Percentiles rank a stretch among this genome's conserved stretches.
These are phyloP conservation scores for Gossypium arboreum DNA, from an alignment of 345 rosid genomes.

Conservation along the genomic window DNA sequence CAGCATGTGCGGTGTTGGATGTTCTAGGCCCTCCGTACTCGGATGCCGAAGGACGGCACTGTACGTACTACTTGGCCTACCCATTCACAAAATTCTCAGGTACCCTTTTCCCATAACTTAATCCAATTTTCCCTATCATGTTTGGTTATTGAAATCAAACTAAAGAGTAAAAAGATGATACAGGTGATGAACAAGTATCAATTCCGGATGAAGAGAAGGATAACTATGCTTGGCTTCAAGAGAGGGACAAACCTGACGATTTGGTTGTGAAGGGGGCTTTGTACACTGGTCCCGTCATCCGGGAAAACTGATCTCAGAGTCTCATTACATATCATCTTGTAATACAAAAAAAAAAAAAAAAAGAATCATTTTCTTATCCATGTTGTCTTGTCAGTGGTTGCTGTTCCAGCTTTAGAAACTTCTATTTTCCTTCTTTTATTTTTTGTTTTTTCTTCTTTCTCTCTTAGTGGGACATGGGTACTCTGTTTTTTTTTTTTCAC, in stretches of 20 bases:
- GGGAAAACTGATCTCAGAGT: slow-evolving; percentile 29
- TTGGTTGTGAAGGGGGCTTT: slow-evolving; percentile 39
- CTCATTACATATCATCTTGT: neutral
- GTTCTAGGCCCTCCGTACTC: slow-evolving; percentile 91
- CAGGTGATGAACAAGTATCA: slow-evolving; percentile 39
- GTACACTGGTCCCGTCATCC: slow-evolving; percentile 56
- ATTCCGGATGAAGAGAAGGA: slow-evolving; percentile 49
- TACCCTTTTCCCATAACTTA: slow-evolving; percentile 18
- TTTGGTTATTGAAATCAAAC: neutral
- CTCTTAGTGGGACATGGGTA: slow-evolving; percentile 10
- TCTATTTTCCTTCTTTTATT: neutral
- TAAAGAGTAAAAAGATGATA: neutral
- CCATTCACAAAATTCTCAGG: slow-evolving; percentile 54
- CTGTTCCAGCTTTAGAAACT: slow-evolving; percentile 14
- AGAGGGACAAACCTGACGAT: slow-evolving; percentile 57
- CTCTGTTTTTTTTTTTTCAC: slow-evolving; percentile 6
- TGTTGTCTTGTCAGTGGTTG: slow-evolving; percentile 3
- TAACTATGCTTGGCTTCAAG: slow-evolving; percentile 69
- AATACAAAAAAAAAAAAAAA: neutral
- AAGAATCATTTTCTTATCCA: neutral
- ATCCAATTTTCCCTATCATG: neutral
- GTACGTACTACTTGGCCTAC: slow-evolving; percentile 63
- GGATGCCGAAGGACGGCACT: slow-evolving; percentile 69
- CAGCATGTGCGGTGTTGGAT: slow-evolving; percentile 87
- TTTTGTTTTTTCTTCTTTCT: neutral